phyloP scores from a whole-genome alignment of 2,329 filamentous ascomycete species.

The Colletotrichum agaves region DNA sequence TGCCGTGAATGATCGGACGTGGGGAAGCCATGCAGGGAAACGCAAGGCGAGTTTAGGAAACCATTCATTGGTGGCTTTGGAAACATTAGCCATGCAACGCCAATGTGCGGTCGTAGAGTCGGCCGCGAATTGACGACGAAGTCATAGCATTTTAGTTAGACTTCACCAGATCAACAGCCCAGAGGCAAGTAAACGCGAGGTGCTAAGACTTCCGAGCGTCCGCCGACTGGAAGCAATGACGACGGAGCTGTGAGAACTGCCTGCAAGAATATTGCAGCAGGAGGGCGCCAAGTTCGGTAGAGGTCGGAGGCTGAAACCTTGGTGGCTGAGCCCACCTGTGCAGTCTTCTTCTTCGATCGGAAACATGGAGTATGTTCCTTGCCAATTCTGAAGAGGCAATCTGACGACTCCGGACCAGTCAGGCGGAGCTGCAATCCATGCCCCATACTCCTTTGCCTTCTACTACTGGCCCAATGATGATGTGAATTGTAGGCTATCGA shows the following conservation, averaged over 20 bases:
- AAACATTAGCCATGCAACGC: conserved; percentile 30
- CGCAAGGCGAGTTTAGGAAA: conserved; percentile 32
- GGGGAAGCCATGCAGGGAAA: conserved; percentile 23
- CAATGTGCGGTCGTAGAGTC: conserved; percentile 12
- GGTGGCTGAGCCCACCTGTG: conserved; percentile 24
- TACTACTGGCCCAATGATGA: neutral
- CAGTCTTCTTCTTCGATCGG: conserved; percentile 1
- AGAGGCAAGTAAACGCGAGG: conserved; percentile 34
- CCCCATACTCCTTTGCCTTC: neutral
- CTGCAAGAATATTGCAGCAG: conserved; percentile 15
- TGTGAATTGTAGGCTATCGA: neutral
- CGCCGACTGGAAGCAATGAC: conserved; percentile 14
- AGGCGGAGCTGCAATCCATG: conserved; percentile 16
- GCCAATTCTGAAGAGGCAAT: conserved; percentile 23
- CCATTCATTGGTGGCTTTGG: conserved; percentile 15
- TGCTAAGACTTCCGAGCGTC: conserved; percentile 27
- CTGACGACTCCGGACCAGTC: conserved; percentile 12
- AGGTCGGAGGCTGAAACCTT: conserved; percentile 36
- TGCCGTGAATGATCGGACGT: conserved; percentile 24
- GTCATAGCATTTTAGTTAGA: conserved; percentile 31
- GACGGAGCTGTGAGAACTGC: neutral
- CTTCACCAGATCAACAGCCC: conserved; percentile 15
- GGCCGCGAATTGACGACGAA: conserved; percentile 6
- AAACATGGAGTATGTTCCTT: conserved; percentile 29
- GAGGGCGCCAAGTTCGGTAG: conserved; percentile 35